These are phyloP conservation scores for Paramyrothecium roridum DNA, from an alignment of 2,329 filamentous ascomycete species.

Conservation along the genomic window DNA sequence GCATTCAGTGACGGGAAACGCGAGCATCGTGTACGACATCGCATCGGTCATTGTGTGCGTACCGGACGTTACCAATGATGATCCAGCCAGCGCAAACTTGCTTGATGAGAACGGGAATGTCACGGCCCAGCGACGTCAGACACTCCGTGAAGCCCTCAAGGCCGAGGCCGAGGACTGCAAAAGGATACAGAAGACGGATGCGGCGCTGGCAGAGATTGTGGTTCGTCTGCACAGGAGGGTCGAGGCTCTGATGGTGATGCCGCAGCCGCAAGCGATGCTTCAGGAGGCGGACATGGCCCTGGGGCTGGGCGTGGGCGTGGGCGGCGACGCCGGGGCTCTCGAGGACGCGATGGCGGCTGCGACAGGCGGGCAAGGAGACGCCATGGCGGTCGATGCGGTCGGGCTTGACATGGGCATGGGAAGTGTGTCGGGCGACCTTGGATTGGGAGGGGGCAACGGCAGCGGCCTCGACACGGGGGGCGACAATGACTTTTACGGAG, in stretches of 20 bases:
- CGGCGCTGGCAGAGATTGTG: slow-evolving; percentile 55
- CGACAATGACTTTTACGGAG: slow-evolving; percentile 35
- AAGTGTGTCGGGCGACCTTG: slow-evolving; percentile 31
- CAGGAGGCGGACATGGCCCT: slow-evolving; percentile 38
- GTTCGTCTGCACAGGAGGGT: slow-evolving; percentile 62
- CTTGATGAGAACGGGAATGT: slow-evolving; percentile 32
- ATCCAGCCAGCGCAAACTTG: slow-evolving; percentile 23
- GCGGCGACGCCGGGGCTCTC: slow-evolving; percentile 32
- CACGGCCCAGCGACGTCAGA: slow-evolving; percentile 44
- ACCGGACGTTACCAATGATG: slow-evolving; percentile 51
- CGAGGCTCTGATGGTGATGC: slow-evolving; percentile 58
- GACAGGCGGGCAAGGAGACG: slow-evolving; percentile 34
- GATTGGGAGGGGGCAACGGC: slow-evolving; percentile 28
- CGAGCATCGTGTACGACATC: slow-evolving; percentile 64
- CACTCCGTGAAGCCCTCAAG: slow-evolving; percentile 58
- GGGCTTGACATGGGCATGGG: slow-evolving; percentile 45
- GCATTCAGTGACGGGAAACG: slow-evolving; percentile 57
- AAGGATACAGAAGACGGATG: slow-evolving; percentile 53
- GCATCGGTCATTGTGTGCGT: slow-evolving; percentile 68
- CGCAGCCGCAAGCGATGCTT: slow-evolving; percentile 37
- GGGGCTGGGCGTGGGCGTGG: slow-evolving; percentile 24
- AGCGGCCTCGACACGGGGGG: slow-evolving; percentile 23
- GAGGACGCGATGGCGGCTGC: slow-evolving; percentile 41
- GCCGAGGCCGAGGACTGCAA: slow-evolving; percentile 56
- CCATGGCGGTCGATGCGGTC: slow-evolving; percentile 35